Evolutionary conservation across 1,284 basidiomycete genomes (phyloP), one percentile per base, ranked within the genome.

Genomic region (Heliocybe sulcata): DNA sequence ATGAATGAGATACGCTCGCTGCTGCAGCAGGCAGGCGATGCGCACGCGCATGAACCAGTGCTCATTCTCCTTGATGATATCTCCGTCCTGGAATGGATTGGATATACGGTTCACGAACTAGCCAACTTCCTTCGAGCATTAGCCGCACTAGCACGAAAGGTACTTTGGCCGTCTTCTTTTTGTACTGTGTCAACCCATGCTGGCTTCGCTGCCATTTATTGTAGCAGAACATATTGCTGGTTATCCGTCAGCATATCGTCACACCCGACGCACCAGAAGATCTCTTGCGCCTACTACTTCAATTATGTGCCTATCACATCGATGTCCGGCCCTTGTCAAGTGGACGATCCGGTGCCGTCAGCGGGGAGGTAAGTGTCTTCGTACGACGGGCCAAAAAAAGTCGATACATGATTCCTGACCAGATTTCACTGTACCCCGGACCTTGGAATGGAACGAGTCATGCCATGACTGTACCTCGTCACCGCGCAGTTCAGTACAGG

Each of bases 321-420:
- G 87, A 90, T 59, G 82, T 90, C 0, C 73, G 77, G 33, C 80
- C 87, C 0, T 69, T 90, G 3, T 72, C 81, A 0, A 90, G 83
- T 59, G 88, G 87, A 12, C 73, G 81, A 45, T 90, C 87, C 60
- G 87, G 87, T 10, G 74, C 81, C 31, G 83, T 90, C 29, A 88
- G 81, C 56, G 88, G 88, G 19, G 84, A 89, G 75, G 87, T 86
- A 55, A 25, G 74, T 61, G 45, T 9, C 26, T 54, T 53, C 23
- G 51, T 31, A n/a, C n/a, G n/a, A n/a, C n/a, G n/a, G n/a, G n/a
- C n/a, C n/a, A n/a, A n/a, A n/a, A n/a, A n/a, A n/a, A n/a, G n/a
- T n/a, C n/a, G 33, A 12, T 14, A 49, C 25, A 9, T 35, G 27
- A 54, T 53, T n/a, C 35, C 22, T 25, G 23, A 19, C 8, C 54